Evolutionary conservation across 169 alveolate genomes (phyloP), one percentile per base, ranked within the genome.

Genomic region (Plasmodium fragile): DNA sequence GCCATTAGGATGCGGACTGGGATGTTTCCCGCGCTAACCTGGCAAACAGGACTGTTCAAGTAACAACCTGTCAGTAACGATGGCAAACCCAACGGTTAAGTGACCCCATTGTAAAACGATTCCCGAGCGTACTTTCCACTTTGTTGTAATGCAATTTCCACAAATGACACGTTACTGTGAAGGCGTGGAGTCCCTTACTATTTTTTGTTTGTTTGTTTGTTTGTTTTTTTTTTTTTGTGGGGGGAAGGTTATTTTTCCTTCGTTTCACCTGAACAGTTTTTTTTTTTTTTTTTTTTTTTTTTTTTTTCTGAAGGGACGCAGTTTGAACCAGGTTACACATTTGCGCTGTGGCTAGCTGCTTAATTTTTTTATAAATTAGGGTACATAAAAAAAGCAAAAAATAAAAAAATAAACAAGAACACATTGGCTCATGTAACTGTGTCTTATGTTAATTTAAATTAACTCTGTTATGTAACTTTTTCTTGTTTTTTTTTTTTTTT

Each of bases 321-420:
- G 36, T 22, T 49, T 22, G 39, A 65, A 25, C n/a, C 39, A 65
- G 30, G 16, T 65, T 65, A 65, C 75, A 65, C 75, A 65, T 65
- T 65, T 10, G 39, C 75, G n/a, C 39, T 11, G 34, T 65, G 75
- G 75, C 75, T 65, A 65, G 75, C 75, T 65, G 8, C 75, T 65
- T 22, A 18, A 22, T 65, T 28, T 65, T 65, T 22, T 65, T 22
- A 36, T 65, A 65, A 65, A 65, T 25, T 22, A 65, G 75, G 75
- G 75, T 65, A 65, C 36, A 65, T 25, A 25, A 28, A 28, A 28
- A 18, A 65, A 65, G 16, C 0, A 18, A 59, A 59, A 4, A 53
- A 53, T 22, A 25, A 65, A 65, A 65, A 59, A 59, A 18, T 65
- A 36, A 65, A 65, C 16, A 28, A 65, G 18, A 25, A 22, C 6